These are phyloP conservation scores for Blastocystis sp. DNA, from an alignment of 352 stramenopile genomes.

Conservation along the genomic window DNA sequence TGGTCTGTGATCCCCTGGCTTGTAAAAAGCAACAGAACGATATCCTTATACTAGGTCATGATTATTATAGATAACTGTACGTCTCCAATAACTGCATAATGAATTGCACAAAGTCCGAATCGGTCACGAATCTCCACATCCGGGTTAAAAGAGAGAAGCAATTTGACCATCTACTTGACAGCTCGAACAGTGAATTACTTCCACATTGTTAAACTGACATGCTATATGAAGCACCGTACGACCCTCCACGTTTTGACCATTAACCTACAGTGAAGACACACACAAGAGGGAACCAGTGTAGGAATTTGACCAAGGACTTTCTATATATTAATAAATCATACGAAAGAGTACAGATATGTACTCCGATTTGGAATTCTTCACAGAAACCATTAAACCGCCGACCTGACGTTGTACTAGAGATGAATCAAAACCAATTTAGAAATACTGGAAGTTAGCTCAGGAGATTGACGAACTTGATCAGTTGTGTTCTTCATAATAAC, in stretches of 20 bases:
- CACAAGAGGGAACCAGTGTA: not conserved
- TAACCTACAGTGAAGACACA: not conserved
- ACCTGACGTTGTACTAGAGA: not conserved
- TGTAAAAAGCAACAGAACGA: not conserved
- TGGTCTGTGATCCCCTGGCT: not conserved
- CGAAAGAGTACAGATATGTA: not conserved
- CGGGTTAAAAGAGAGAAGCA: conserved; percentile 4
- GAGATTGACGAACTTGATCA: not conserved
- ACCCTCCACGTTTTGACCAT: not conserved
- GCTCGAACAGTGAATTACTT: not conserved
- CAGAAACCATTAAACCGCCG: conserved; percentile 27
- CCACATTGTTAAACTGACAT: not conserved
- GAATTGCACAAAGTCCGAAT: not conserved
- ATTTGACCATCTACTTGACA: not conserved
- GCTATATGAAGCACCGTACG: conserved; percentile 21
- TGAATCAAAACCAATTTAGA: not conserved
- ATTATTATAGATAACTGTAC: not conserved
- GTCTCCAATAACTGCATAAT: not conserved
- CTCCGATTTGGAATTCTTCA: conserved; percentile 47
- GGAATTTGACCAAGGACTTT: not conserved
- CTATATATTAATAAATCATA: not conserved
- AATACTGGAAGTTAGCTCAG: not conserved
- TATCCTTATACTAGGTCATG: not conserved
- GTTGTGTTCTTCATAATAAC: conserved; percentile 35
- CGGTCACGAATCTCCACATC: not conserved